Conservation (phyloP, 2,329 filamentous ascomycete species). For the Xylaria sp. region DNA sequence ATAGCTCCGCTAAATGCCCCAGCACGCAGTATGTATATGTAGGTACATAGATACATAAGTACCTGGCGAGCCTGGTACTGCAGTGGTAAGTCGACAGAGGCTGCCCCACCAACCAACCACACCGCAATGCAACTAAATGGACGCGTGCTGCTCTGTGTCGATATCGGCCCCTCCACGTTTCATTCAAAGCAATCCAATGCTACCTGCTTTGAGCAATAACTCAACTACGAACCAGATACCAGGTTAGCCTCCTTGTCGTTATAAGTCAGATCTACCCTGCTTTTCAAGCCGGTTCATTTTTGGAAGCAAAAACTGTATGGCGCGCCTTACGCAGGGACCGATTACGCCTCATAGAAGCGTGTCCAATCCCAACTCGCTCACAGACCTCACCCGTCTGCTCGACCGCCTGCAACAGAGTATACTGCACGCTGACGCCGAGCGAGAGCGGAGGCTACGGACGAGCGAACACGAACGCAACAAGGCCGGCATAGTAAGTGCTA, state of each 20-base stretch:
- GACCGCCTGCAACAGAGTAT: conserved; percentile 73
- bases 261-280: neutral
- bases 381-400: conserved; percentile 73
- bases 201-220: neutral
- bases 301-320: conserved; percentile 41
- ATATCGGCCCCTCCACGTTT: neutral
- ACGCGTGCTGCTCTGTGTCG: conserved; percentile 6
- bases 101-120: neutral
- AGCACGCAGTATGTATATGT: no score
- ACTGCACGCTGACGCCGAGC: conserved; percentile 69
- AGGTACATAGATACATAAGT: no score
- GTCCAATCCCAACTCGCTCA: conserved; percentile 52
- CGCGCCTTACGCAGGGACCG: conserved; percentile 48
- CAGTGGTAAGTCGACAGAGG: neutral
- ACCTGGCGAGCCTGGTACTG: no score
- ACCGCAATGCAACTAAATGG: neutral
- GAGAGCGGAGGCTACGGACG: conserved; percentile 65
- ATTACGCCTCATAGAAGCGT: conserved; percentile 45
- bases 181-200: neutral
- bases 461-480: conserved; percentile 75
- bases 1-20: no score
- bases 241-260: neutral
- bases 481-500: conserved; percentile 63
- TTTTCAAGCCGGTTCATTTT: neutral
- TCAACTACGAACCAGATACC: neutral